Evolutionary conservation across 2,329 filamentous ascomycete species (phyloP).

Genomic region (Sordariomycetes sp.): DNA sequence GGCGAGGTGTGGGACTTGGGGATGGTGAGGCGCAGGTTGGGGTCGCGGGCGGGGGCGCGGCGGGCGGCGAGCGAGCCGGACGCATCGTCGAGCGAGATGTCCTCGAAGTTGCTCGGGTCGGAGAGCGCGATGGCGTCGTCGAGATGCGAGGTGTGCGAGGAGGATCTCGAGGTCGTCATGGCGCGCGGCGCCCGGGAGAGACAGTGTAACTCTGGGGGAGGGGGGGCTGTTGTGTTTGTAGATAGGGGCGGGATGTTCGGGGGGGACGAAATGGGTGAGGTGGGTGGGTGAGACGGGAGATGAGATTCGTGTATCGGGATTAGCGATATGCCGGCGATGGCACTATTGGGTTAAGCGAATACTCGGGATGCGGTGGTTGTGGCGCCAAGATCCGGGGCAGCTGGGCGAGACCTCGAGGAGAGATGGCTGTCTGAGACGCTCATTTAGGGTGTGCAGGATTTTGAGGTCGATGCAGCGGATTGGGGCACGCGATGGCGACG

Average conservation of each 20-base stretch:
- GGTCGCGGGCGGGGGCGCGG: constrained; percentile 21
- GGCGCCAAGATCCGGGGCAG: no score
- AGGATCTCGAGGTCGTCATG: constrained; percentile 74
- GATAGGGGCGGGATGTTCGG: not conserved
- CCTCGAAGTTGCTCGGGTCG: constrained; percentile 80
- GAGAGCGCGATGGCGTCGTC: constrained; percentile 59
- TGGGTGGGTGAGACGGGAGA: not conserved
- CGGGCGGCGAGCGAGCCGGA: constrained; percentile 32
- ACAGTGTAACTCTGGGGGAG: constrained; percentile 1
- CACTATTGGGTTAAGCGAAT: no score
- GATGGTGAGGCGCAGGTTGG: constrained; percentile 13
- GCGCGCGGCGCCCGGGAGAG: constrained; percentile 18
- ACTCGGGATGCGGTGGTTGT: no score
- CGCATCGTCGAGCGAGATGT: constrained; percentile 74
- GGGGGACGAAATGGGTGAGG: not conserved
- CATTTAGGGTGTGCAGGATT: no score
- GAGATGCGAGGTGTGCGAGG: constrained; percentile 71
- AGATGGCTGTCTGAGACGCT: no score
- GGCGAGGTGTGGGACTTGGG: constrained; percentile 6
- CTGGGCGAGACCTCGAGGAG: no score
- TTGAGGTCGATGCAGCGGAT: no score
- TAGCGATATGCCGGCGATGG: no score
- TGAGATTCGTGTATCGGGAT: not conserved
- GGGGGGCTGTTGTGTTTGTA: not conserved
- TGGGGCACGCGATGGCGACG: no score